A percentile compares a stretch with the other conserved stretches of the same genome.
phyloP scores from a whole-genome alignment of 169 alveolate species.

The Cardiosporidium cionae region DNA sequence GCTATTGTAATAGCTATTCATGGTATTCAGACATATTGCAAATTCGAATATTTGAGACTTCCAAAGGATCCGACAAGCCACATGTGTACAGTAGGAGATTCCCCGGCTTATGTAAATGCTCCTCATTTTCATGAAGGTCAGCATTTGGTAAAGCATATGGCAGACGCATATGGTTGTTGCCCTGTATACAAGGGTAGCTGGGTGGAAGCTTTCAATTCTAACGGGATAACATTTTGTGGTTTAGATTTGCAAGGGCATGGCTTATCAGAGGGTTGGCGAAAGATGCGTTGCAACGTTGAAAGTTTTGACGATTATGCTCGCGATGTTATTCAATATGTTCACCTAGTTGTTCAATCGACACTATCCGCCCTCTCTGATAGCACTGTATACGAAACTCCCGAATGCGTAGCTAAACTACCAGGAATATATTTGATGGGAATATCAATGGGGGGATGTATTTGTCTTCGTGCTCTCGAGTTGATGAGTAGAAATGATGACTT shows the following conservation, averaged over 20 bases:
- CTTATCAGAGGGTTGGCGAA: constrained; percentile 31
- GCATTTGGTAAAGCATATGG: too few relatives aligned
- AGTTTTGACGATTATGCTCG: constrained; percentile 25
- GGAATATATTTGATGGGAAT: constrained; percentile 27
- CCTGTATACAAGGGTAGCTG: constrained; percentile 32
- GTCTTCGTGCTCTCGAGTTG: constrained; percentile 16
- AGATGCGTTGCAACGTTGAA: constrained; percentile 22
- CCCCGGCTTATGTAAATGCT: not conserved
- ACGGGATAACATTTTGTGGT: constrained; percentile 23
- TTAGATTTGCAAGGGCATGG: constrained; percentile 42
- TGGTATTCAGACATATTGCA: constrained; percentile 19
- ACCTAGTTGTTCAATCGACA: constrained; percentile 2
- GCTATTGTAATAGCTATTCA: constrained; percentile 9
- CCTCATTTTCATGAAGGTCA: not conserved
- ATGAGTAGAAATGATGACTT: constrained; percentile 7
- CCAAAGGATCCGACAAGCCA: constrained; percentile 2
- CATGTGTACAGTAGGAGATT: not conserved
- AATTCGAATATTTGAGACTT: constrained; percentile 17
- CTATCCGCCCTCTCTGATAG: not conserved
- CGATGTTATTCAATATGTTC: constrained; percentile 18
- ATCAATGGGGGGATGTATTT: constrained; percentile 31
- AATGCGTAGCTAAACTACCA: not conserved
- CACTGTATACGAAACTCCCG: not conserved
- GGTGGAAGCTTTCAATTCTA: constrained; percentile 24
- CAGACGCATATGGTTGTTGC: constrained; percentile 3